Evolutionary conservation across 306 rosid species (phyloP).

Genomic region (Rosa multiflora): DNA sequence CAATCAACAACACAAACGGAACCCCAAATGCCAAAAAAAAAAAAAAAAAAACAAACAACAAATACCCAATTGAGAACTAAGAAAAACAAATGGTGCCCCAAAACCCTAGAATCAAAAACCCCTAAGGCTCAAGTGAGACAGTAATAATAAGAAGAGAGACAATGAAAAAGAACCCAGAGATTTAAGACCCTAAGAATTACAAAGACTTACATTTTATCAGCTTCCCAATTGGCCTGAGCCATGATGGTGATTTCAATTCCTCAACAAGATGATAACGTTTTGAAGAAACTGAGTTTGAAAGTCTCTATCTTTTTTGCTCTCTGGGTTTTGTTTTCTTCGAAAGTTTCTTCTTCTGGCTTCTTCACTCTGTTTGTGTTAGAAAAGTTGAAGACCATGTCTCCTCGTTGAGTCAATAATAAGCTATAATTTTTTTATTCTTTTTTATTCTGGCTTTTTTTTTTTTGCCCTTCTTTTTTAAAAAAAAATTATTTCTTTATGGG

Average conservation of each 20-base stretch:
- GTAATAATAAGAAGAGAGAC: not conserved
- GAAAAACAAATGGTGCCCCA: not conserved
- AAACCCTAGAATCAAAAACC: constrained; percentile 21
- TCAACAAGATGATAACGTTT: not conserved
- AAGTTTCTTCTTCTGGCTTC: not conserved
- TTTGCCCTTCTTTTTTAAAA: not conserved
- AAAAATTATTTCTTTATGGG: not conserved
- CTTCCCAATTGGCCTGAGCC: constrained; percentile 58
- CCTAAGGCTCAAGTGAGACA: not conserved
- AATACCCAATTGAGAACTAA: not conserved
- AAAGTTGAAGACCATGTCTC: not conserved
- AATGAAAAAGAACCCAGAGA: not conserved
- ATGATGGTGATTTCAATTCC: constrained; percentile 23
- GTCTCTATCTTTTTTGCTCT: not conserved
- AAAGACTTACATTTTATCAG: constrained; percentile 50
- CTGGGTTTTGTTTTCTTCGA: not conserved
- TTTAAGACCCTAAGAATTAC: not conserved
- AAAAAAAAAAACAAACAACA: not conserved
- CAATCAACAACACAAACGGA: not conserved
- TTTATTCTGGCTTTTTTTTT: not conserved
- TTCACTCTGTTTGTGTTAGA: not conserved
- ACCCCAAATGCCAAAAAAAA: not conserved
- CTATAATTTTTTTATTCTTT: not conserved
- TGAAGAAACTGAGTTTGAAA: not conserved
- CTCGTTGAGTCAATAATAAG: not conserved